Percentiles rank a stretch among this genome's conserved stretches.
These are phyloP conservation scores for Pleurozium schreberi DNA, from an alignment of 225 moss, liverwort and hornwort species.

Conservation along the genomic window DNA sequence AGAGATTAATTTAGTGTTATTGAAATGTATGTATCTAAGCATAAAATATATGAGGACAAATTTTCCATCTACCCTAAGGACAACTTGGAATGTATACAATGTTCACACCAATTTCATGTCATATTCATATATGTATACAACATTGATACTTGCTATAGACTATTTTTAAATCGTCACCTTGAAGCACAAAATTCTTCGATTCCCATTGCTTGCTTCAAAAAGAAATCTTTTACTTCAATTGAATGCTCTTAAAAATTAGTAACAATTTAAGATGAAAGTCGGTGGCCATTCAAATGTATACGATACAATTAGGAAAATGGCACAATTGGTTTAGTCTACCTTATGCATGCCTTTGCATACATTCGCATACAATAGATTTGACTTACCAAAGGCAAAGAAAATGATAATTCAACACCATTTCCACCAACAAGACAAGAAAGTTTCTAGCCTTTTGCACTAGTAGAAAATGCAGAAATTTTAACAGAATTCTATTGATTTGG, in stretches of 20 bases:
- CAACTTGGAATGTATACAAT: background rate
- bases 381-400: too few relatives aligned
- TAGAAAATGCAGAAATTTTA: too few relatives aligned
- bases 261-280: rapidly evolving
- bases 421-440: background rate
- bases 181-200: background rate
- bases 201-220: background rate
- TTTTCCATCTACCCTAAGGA: too few relatives aligned
- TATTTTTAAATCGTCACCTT: rapidly evolving
- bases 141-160: background rate
- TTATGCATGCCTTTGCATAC: rapidly evolving
- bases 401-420: background rate
- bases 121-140: rapidly evolving
- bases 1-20: too few relatives aligned
- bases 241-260: background rate
- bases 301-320: background rate
- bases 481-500: too few relatives aligned
- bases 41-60: too few relatives aligned
- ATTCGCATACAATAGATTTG: background rate
- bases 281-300: background rate
- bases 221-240: background rate
- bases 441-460: background rate
- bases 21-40: too few relatives aligned
- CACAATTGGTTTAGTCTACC: rapidly evolving
- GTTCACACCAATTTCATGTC: background rate